Conservation (phyloP, 2,329 filamentous ascomycete species). For the Mariannaea elegans region DNA sequence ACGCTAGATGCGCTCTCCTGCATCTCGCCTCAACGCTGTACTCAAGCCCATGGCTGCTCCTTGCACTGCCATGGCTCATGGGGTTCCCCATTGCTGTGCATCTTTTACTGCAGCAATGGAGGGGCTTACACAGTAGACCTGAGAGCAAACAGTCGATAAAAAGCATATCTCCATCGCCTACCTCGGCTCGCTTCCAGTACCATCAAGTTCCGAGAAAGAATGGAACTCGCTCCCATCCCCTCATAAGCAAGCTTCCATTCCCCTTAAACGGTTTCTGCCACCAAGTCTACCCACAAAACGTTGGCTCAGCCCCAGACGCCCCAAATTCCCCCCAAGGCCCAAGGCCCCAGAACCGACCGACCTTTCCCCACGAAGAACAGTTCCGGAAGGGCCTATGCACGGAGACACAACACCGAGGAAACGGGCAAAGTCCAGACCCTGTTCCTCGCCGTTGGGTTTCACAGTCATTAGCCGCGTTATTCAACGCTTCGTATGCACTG, state of each 20-base stretch:
- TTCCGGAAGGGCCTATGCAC: conserved; percentile 12
- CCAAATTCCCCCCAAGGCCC: conserved; percentile 1
- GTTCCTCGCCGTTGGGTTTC: not conserved
- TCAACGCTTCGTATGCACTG: not conserved
- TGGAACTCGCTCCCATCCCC: not conserved
- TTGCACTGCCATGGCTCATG: conserved; percentile 16
- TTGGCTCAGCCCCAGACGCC: conserved; percentile 11
- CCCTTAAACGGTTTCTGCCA: not conserved
- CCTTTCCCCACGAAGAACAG: conserved; percentile 20
- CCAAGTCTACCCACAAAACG: conserved; percentile 9
- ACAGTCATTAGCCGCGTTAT: not conserved
- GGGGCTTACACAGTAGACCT: conserved; percentile 16
- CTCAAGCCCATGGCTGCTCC: conserved; percentile 24
- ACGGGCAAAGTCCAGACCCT: conserved; percentile 16
- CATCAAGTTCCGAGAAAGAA: not conserved
- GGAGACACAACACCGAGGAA: conserved; percentile 11
- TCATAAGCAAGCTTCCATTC: conserved; percentile 1
- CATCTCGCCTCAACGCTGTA: conserved; percentile 38
- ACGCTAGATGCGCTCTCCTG: conserved; percentile 35
- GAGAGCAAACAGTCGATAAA: not conserved
- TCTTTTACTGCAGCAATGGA: conserved; percentile 8
- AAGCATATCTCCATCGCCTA: not conserved
- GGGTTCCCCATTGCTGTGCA: conserved; percentile 17
- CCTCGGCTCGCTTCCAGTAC: not conserved
- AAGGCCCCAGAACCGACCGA: conserved; percentile 8